Conservation (phyloP, 495 filamentous ascomycete species). For the Penicillium silybi region DNA sequence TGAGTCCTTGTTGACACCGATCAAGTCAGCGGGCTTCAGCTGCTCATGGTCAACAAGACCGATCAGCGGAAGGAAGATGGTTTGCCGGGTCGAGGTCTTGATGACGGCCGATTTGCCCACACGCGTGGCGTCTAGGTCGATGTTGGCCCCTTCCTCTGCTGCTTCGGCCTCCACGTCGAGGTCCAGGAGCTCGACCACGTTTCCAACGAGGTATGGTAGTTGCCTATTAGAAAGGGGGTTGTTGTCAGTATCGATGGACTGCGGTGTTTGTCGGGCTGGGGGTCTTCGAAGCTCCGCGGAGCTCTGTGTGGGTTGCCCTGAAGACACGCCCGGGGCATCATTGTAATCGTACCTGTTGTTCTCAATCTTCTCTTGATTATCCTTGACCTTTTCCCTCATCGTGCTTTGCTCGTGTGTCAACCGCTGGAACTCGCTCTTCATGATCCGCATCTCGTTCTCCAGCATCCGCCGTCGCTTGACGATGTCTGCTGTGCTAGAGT, state of each 20-base stretch:
- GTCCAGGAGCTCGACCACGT: constrained; percentile 94
- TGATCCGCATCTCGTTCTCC: constrained; percentile 96
- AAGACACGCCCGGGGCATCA: background rate
- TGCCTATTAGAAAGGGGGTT: constrained; percentile 54
- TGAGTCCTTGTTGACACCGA: constrained; percentile 98
- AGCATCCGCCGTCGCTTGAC: constrained; percentile 77
- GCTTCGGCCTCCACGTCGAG: constrained; percentile 95
- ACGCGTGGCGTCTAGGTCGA: constrained; percentile 94
- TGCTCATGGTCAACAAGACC: constrained; percentile 92
- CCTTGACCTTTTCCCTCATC: constrained; percentile 98
- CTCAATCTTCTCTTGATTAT: constrained; percentile 97
- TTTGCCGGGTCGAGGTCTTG: constrained; percentile 99
- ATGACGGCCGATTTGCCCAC: constrained; percentile 98
- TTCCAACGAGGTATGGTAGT: constrained; percentile 96
- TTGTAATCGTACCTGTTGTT: constrained; percentile 75
- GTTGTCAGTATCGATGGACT: constrained; percentile 7
- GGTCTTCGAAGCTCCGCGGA: constrained; percentile 14
- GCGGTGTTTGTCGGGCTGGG: background rate
- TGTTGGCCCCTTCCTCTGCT: constrained; percentile 95
- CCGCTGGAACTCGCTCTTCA: constrained; percentile 95
- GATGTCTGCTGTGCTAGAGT: constrained; percentile 89
- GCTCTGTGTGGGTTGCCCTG: background rate
- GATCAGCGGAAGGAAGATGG: constrained; percentile 97
- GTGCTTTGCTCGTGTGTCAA: constrained; percentile 89
- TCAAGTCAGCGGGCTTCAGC: constrained; percentile 91